Percentiles rank a stretch among this genome's conserved stretches.
Conservation (phyloP, 2,329 filamentous ascomycete species). For the Aureobasidium sp. region DNA sequence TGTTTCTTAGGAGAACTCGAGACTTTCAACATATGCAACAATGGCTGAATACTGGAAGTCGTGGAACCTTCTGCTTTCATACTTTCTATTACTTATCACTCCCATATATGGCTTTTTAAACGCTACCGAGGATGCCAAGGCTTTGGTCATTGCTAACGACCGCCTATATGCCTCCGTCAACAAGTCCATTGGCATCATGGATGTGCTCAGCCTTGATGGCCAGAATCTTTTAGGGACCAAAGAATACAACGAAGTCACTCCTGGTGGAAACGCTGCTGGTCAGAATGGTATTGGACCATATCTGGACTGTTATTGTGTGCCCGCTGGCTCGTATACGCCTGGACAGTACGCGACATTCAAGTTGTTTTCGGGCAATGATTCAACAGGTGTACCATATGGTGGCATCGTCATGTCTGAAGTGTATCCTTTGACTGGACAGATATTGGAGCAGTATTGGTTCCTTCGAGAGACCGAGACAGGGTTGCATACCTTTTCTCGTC, state of each 20-base stretch:
- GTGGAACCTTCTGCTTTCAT: background rate
- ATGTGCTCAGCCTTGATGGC: constrained; percentile 39
- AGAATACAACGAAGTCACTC: constrained; percentile 19
- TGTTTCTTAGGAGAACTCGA: no score
- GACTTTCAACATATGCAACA: background rate
- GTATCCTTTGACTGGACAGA: constrained; percentile 51
- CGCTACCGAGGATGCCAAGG: constrained; percentile 26
- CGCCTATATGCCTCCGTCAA: constrained; percentile 39
- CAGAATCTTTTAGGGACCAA: constrained; percentile 48
- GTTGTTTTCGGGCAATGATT: constrained; percentile 47
- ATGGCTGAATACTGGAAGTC: background rate
- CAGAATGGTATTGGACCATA: constrained; percentile 50
- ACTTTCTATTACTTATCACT: background rate
- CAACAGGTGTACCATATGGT: constrained; percentile 46
- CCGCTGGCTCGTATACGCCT: constrained; percentile 53
- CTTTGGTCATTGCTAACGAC: constrained; percentile 39
- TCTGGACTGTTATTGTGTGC: constrained; percentile 58
- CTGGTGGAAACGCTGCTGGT: constrained; percentile 27
- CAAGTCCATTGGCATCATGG: constrained; percentile 38
- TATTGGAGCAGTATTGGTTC: constrained; percentile 60
- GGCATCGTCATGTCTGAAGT: constrained; percentile 55
- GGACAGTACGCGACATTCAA: constrained; percentile 46
- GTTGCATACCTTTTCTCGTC: constrained; percentile 54
- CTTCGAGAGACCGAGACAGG: constrained; percentile 56
- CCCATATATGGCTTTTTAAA: constrained; percentile 19